phyloP scores from a whole-genome alignment of 495 filamentous ascomycete species.

The Chaetomium tenue region DNA sequence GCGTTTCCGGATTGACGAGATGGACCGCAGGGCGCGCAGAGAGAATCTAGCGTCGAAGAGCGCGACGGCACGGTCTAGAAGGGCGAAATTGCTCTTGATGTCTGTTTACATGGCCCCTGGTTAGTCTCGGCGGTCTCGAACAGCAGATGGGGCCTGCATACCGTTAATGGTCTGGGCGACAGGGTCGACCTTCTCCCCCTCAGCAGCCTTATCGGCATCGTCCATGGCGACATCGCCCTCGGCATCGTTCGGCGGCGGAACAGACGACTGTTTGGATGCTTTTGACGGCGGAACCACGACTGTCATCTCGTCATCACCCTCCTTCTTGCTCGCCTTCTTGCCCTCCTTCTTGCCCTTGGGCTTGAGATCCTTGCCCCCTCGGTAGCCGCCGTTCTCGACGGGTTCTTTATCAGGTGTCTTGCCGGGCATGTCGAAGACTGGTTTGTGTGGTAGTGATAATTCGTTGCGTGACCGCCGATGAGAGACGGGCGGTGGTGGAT shows the following conservation, averaged over 20 bases:
- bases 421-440: constrained; percentile 50
- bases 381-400: constrained; percentile 70
- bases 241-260: constrained; percentile 56
- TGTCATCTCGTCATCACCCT: constrained; percentile 75
- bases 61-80: constrained; percentile 86
- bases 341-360: constrained; percentile 63
- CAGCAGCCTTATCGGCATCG: constrained; percentile 56
- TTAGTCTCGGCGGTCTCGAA: constrained; percentile 19
- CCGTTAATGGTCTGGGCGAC: constrained; percentile 56
- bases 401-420: constrained; percentile 74
- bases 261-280: constrained; percentile 61
- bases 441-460: constrained; percentile 5
- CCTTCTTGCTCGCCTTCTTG: constrained; percentile 53
- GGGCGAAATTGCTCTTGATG: constrained; percentile 87
- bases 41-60: constrained; percentile 95
- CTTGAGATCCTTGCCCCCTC: constrained; percentile 67
- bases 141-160: constrained; percentile 30
- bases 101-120: constrained; percentile 50
- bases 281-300: constrained; percentile 81
- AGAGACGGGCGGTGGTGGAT: constrained; percentile 29
- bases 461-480: constrained; percentile 25
- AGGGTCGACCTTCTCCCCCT: constrained; percentile 64
- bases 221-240: constrained; percentile 78
- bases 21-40: constrained; percentile 86
- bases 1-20: constrained; percentile 90